These are phyloP conservation scores for Hyaloraphidium curvatum DNA, from an alignment of 192 early-diverging fungal genomes.

Conservation along the genomic window DNA sequence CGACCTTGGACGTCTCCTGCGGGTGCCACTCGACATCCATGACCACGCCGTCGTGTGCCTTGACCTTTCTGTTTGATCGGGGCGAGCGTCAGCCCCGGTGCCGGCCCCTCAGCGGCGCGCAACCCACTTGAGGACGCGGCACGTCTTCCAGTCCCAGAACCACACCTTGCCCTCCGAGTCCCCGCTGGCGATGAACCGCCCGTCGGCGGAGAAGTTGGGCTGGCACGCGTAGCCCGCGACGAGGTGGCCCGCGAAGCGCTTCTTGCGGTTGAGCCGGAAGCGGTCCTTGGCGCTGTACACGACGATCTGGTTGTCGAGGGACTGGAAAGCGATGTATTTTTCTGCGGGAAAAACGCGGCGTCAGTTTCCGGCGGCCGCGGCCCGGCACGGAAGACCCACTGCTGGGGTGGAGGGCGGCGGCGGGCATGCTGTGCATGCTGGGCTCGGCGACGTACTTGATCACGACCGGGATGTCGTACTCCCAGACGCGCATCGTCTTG, in stretches of 20 bases:
- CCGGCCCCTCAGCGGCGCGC: no score
- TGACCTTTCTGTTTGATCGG: no score
- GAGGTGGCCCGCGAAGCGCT: slow-evolving; percentile 78
- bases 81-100: no score
- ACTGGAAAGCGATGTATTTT: slow-evolving; percentile 87
- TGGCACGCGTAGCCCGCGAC: slow-evolving; percentile 95
- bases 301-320: slow-evolving; percentile 89
- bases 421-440: slow-evolving; percentile 89
- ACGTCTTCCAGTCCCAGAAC: slow-evolving; percentile 97
- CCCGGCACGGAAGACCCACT: slow-evolving; percentile 27
- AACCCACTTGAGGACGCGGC: slow-evolving; percentile 46
- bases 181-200: slow-evolving; percentile 65
- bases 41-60: slow-evolving; percentile 79
- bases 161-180: slow-evolving; percentile 83
- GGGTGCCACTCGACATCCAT: slow-evolving; percentile 93
- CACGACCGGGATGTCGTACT: slow-evolving; percentile 94
- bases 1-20: slow-evolving; percentile 74
- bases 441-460: slow-evolving; percentile 96
- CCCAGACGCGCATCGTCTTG: slow-evolving; percentile 93
- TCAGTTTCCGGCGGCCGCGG: neutral
- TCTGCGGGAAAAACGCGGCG: slow-evolving; percentile 21
- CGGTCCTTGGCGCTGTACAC: slow-evolving; percentile 72
- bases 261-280: slow-evolving; percentile 75
- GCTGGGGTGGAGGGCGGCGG: slow-evolving; percentile 70
- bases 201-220: slow-evolving; percentile 81